Percentiles rank a stretch among this genome's conserved stretches.
These are phyloP conservation scores for Tetracladium maxilliforme DNA, from an alignment of 2,329 filamentous ascomycete genomes.

Conservation along the genomic window DNA sequence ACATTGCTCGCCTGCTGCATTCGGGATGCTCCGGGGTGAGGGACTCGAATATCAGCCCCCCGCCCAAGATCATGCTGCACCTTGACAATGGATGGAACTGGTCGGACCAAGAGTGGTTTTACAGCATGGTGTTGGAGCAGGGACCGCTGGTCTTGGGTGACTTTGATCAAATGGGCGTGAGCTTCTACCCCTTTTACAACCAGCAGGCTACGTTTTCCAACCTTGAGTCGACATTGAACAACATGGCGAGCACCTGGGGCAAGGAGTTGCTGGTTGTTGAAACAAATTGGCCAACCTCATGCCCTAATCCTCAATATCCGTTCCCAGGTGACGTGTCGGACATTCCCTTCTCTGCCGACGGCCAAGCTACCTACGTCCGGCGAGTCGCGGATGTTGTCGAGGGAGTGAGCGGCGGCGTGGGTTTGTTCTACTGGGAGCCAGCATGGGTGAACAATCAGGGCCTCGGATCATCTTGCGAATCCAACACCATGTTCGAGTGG, in stretches of 20 bases:
- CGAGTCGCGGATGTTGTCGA: constrained; percentile 40
- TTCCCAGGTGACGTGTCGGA: constrained; percentile 44
- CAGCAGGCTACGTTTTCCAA: constrained; percentile 38
- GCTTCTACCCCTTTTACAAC: constrained; percentile 61
- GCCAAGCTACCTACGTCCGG: constrained; percentile 47
- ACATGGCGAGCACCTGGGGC: constrained; percentile 44
- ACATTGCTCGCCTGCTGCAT: constrained; percentile 49
- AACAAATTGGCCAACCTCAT: constrained; percentile 54
- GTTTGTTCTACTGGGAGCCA: constrained; percentile 63
- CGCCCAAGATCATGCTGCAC: constrained; percentile 60
- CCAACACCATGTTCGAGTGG: constrained; percentile 46
- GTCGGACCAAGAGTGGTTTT: constrained; percentile 51
- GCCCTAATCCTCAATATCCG: constrained; percentile 36
- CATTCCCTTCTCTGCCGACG: constrained; percentile 48
- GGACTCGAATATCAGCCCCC: constrained; percentile 37
- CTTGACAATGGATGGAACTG: constrained; percentile 65
- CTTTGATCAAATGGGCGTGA: constrained; percentile 59
- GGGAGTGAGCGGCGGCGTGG: constrained; percentile 35
- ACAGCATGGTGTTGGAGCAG: constrained; percentile 36
- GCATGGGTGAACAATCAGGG: constrained; percentile 52
- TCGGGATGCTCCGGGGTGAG: constrained; percentile 50
- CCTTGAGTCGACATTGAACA: constrained; percentile 37
- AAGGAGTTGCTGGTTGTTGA: constrained; percentile 59
- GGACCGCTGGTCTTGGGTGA: constrained; percentile 35
- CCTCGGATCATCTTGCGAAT: constrained; percentile 49